Conservation (phyloP, 2,329 filamentous ascomycete species). For the Diaporthe citri region DNA sequence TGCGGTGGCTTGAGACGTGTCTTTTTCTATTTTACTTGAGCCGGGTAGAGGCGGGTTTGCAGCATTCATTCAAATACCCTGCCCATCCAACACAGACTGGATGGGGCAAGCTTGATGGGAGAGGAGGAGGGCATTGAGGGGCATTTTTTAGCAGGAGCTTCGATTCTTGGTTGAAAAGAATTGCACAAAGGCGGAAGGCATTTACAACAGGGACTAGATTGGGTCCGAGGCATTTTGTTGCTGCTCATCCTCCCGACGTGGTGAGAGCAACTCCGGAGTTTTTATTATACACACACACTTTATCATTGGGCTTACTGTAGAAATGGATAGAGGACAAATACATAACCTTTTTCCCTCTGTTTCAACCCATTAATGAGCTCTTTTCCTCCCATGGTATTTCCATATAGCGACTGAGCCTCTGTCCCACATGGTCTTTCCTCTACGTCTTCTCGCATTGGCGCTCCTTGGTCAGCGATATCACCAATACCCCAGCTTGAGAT, state of each 20-base stretch:
- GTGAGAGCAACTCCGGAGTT: slow-evolving; percentile 26
- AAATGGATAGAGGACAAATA: slow-evolving; percentile 15
- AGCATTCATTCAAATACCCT: slow-evolving; percentile 29
- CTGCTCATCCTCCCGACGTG: slow-evolving; percentile 9
- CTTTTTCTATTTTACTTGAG: slow-evolving; percentile 1
- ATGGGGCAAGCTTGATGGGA: slow-evolving; percentile 13
- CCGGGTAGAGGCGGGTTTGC: neutral
- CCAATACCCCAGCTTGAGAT: neutral
- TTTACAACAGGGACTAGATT: slow-evolving; percentile 23
- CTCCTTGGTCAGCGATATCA: no score
- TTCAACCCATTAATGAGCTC: no score
- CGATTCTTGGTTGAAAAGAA: slow-evolving; percentile 28
- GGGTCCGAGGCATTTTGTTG: slow-evolving; percentile 24
- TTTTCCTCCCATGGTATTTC: neutral
- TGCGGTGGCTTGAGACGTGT: neutral
- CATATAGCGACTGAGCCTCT: neutral
- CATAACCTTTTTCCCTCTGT: neutral
- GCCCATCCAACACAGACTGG: slow-evolving; percentile 17
- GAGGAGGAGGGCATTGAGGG: neutral
- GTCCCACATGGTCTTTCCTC: no score
- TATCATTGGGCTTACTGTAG: slow-evolving; percentile 25
- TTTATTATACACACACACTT: slow-evolving; percentile 28
- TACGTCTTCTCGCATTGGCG: neutral
- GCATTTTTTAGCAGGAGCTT: slow-evolving; percentile 19
- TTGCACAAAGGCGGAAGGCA: slow-evolving; percentile 17